Base-by-base conservation (phyloP, 2,329 filamentous ascomycete species). In the Botrytis fragariae region DNA sequence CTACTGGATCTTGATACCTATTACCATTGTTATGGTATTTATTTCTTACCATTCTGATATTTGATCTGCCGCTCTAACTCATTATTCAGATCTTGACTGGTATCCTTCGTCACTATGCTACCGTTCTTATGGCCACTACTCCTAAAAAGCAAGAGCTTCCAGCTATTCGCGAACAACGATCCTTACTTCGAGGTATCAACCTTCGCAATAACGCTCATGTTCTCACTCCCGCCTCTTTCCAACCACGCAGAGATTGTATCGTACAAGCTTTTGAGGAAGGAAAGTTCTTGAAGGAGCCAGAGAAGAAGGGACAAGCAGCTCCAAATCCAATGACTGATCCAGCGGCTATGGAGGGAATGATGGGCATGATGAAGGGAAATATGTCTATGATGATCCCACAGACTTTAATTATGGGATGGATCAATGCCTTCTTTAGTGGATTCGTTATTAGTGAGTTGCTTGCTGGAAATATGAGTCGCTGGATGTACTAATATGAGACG, bases 341-440 rank as follows among this genome's bases (percentile, higher is more conserved):
- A 35, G 92, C 92, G 65, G 94, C 93, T 74, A 99, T 99, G 96
- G 97, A 99, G 81, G 95, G 95, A 78, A 99, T 99, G 96, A 99
- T 99, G 96, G 95, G 96, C 78, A 97, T 97, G 94, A 97, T 99
- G 93, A 99, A 99, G 89, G 95, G 95, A 73, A 97, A 99, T 82
- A 97, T 99, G 93, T 95, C 96, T 77, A 99, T 98, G 96, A 98
- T 99, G 86, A 94, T 99, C 74, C 96, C 96, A 67, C 97, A 99
- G 84, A 98, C 95, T 9, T 84, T 99, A 81, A 99, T 99, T 78
- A 99, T 99, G 96, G 96, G 95, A 77, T 99, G 96, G 96, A 98
- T 99, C 82, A 99, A 99, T 84, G 95, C 96, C 0, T 99, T 98
- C 82, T 99, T 99, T 80, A 97, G 94, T 70, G 96, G 96, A 45